Percentiles rank a stretch among this genome's conserved stretches.
Conservation (phyloP, 331 rosid genomes). For the Quercus lobata region DNA sequence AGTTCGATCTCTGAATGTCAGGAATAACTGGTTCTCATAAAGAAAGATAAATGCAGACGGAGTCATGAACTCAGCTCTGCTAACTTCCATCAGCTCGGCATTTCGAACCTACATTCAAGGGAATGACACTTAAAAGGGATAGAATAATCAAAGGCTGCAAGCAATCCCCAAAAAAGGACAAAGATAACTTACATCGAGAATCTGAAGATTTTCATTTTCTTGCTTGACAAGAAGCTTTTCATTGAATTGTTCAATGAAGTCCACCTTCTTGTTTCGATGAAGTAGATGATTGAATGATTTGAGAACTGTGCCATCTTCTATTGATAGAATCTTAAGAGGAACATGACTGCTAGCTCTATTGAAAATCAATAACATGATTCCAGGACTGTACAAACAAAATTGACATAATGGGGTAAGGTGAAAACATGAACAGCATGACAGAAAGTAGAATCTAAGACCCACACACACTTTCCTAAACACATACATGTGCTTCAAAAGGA, state of each 20-base stretch:
- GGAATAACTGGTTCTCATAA: constrained; percentile 85
- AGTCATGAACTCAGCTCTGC: constrained; percentile 79
- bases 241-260: constrained; percentile 91
- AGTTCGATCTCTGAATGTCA: constrained; percentile 77
- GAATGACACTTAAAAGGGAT: background rate
- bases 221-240: constrained; percentile 98
- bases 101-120: constrained; percentile 60
- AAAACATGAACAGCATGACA: background rate
- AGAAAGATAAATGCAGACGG: constrained; percentile 91
- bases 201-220: constrained; percentile 94
- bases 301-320: constrained; percentile 92
- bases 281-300: constrained; percentile 85
- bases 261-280: constrained; percentile 87
- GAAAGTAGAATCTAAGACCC: background rate
- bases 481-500: no score
- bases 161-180: background rate
- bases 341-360: constrained; percentile 68
- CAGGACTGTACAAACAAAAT: constrained; percentile 52
- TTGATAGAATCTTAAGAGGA: constrained; percentile 86
- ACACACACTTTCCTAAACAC: background rate
- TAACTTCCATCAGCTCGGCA: constrained; percentile 67
- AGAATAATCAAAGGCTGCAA: background rate
- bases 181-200: constrained; percentile 65
- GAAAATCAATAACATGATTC: constrained; percentile 84
- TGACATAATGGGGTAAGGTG: background rate